These are phyloP conservation scores for Annulohypoxylon truncatum DNA, from an alignment of 2,329 filamentous ascomycete genomes.

Conservation along the genomic window DNA sequence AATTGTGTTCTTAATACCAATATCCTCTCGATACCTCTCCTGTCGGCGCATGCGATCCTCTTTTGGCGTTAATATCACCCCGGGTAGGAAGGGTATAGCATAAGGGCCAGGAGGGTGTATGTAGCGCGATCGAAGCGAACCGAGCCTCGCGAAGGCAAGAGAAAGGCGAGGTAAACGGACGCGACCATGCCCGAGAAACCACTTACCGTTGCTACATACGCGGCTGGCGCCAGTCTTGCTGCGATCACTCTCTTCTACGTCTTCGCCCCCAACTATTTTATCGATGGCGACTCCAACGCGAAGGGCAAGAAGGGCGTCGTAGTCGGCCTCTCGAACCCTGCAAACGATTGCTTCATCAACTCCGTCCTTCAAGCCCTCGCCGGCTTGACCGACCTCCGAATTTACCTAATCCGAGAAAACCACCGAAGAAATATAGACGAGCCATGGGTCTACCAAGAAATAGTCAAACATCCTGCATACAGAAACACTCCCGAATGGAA, in stretches of 20 bases:
- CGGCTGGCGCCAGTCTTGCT: constrained; percentile 92
- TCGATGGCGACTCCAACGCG: constrained; percentile 80
- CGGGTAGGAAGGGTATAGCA: background rate
- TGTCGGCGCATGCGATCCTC: background rate
- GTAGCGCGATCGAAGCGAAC: constrained; percentile 16
- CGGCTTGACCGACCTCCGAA: constrained; percentile 85
- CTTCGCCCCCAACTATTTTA: constrained; percentile 95
- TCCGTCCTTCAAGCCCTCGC: constrained; percentile 93
- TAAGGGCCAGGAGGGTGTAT: background rate
- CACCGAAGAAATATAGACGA: constrained; percentile 86
- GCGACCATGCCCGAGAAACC: constrained; percentile 81
- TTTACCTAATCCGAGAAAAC: constrained; percentile 92
- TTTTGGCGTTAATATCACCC: constrained; percentile 18
- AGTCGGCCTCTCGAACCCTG: constrained; percentile 88
- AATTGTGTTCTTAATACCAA: constrained; percentile 7
- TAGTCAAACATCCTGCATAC: constrained; percentile 60
- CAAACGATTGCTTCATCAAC: constrained; percentile 98
- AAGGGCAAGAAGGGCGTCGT: constrained; percentile 80
- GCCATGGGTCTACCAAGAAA: constrained; percentile 75
- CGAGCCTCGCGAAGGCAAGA: constrained; percentile 7
- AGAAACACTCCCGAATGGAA: constrained; percentile 64
- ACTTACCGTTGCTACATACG: constrained; percentile 88
- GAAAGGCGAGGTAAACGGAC: constrained; percentile 4
- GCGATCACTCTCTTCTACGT: constrained; percentile 96
- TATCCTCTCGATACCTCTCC: background rate